Conservation (phyloP, 495 filamentous ascomycete genomes). For the Recurvomyces mirabilis region DNA sequence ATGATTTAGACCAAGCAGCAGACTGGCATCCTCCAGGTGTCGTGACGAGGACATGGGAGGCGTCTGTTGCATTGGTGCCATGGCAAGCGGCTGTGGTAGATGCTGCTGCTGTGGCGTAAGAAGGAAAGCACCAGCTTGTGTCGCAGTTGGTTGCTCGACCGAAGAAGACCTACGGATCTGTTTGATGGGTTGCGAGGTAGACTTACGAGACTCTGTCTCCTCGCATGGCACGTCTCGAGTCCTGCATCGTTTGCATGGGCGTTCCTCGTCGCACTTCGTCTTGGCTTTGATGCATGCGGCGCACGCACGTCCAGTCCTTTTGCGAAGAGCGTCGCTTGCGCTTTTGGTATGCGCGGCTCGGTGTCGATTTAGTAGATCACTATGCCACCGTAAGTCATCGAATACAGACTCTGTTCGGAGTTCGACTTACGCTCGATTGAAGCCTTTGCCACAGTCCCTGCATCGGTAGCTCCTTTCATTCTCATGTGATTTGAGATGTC, state of each 20-base stretch:
- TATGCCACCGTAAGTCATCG: slow-evolving; percentile 1
- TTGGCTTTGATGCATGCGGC: slow-evolving; percentile 21
- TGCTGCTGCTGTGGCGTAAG: too few species aligned
- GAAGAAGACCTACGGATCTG: background rate
- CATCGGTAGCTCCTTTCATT: slow-evolving; percentile 7
- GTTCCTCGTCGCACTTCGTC: slow-evolving; percentile 23
- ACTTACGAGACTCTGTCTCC: too few species aligned
- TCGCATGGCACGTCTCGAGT: slow-evolving; percentile 16
- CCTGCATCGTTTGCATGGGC: slow-evolving; percentile 23
- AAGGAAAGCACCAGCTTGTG: too few species aligned
- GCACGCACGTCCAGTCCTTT: slow-evolving; percentile 20
- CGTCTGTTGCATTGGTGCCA: background rate
- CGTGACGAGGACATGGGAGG: background rate
- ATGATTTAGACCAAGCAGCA: slow-evolving; percentile 7
- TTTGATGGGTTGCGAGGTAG: slow-evolving; percentile 1
- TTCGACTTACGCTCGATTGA: slow-evolving; percentile 10
- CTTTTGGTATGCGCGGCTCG: slow-evolving; percentile 12
- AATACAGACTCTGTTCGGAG: background rate
- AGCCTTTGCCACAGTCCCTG: slow-evolving; percentile 12
- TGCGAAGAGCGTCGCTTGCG: slow-evolving; percentile 3
- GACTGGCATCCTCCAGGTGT: slow-evolving; percentile 5
- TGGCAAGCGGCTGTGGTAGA: too few species aligned
- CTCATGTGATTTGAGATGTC: slow-evolving; percentile 10
- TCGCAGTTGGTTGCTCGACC: background rate
- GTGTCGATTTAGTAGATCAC: slow-evolving; percentile 26